Evolutionary conservation across 1,284 basidiomycete species (phyloP), one percentile per base, ranked within the genome.

Genomic region (Trametes sp.): DNA sequence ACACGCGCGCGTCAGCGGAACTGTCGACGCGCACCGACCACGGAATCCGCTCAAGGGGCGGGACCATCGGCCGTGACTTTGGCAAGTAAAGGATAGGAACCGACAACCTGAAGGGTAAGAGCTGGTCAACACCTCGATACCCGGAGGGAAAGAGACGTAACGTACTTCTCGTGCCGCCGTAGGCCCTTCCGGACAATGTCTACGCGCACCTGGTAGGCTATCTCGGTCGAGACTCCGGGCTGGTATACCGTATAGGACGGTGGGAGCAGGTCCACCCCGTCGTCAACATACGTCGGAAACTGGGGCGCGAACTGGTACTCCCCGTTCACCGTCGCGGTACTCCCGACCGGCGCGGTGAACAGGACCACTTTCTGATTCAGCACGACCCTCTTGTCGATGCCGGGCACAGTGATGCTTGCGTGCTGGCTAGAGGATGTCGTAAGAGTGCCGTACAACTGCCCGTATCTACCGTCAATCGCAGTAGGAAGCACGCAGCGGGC

Each of bases 151-250:
- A 28, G 16, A 26, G 55, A 29, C 38, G 42, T 21, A 48, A 72
- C 82, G 73, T 67, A 86, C 84, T 68, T 70, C 72, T 79, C 79
- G 68, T 78, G 75, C 56, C 77, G 75, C 42, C 77, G 74, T 13
- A 82, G 62, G 33, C 78, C 78, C 66, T 79, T 81, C 35, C 82
- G 76, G 48, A 71, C 69, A 67, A 83, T 73, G 35, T 79, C 74
- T 19, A 83, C 71, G 65, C 76, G 78, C 42, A 83, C 52, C 36
- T 65, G 62, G 67, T 83, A 84, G 19, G 69, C 68, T 24, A 83
- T 72, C 55, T 81, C 78, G 45, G 75, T 75, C n/a, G 74, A 70
- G 10, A 78, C 69, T 13, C 78, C 75, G 3, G 78, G 74, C 44
- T 78, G 76, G 58, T 74, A 77, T 2, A 74, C 70, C 13, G 75